These are phyloP conservation scores for Ceratocystis eucalypticola DNA, from an alignment of 2,329 filamentous ascomycete species.

Conservation along the genomic window DNA sequence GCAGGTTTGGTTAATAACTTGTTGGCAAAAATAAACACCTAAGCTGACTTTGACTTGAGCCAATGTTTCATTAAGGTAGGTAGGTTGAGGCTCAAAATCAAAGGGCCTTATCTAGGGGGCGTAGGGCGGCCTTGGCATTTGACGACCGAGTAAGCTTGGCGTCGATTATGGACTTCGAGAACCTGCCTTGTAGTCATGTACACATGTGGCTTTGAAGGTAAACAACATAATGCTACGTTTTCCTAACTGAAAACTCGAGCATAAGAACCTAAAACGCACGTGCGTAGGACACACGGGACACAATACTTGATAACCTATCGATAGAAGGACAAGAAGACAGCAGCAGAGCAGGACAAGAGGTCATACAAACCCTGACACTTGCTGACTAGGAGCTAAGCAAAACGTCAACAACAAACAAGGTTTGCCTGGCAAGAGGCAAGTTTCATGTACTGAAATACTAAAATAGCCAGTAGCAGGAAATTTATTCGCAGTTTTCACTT, in stretches of 20 bases:
- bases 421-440: neutral
- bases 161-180: neutral
- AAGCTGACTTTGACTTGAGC: neutral
- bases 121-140: conserved; percentile 10
- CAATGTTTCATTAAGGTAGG: conserved; percentile 11
- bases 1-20: neutral
- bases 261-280: neutral
- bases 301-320: neutral
- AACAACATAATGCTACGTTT: no score
- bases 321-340: neutral
- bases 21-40: neutral
- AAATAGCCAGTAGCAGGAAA: neutral
- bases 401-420: conserved; percentile 2
- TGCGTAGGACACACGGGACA: conserved; percentile 1
- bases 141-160: neutral
- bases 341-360: neutral
- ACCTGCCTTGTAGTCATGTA: neutral
- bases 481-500: neutral
- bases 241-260: neutral
- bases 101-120: conserved; percentile 7
- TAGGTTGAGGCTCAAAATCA: conserved; percentile 10
- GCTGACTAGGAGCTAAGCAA: neutral
- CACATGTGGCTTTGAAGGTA: neutral
- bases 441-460: neutral
- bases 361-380: neutral